These are phyloP conservation scores for Naematelia aurantialba DNA, from an alignment of 768 basidiomycete genomes.

Conservation along the genomic window DNA sequence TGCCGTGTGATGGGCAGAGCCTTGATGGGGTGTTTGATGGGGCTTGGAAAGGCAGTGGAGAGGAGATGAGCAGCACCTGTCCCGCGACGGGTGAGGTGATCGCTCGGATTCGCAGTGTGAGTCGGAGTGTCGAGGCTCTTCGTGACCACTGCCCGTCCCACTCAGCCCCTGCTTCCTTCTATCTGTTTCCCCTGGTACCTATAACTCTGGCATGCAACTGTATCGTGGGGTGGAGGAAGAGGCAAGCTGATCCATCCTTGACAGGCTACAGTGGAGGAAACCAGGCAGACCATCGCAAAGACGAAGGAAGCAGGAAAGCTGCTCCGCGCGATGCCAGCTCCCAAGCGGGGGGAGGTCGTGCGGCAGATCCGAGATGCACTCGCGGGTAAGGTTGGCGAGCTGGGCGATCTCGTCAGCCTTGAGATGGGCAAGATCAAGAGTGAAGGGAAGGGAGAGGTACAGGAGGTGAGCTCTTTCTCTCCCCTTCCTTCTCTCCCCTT, in stretches of 20 bases:
- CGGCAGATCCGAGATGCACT: slow-evolving; percentile 82
- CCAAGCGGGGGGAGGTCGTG: slow-evolving; percentile 79
- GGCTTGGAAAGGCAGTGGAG: slow-evolving; percentile 37
- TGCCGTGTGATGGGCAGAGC: slow-evolving; percentile 24
- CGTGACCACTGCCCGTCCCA: not conserved
- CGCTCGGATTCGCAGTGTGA: slow-evolving; percentile 67
- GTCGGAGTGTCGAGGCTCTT: slow-evolving; percentile 39
- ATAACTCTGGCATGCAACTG: too few relatives aligned
- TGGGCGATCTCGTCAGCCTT: slow-evolving; percentile 46
- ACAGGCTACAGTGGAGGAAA: slow-evolving; percentile 69
- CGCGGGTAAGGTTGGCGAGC: slow-evolving; percentile 61
- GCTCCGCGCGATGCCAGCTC: slow-evolving; percentile 77
- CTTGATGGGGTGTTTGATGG: slow-evolving; percentile 44
- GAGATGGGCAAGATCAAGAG: slow-evolving; percentile 73
- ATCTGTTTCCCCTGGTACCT: too few relatives aligned
- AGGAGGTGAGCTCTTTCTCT: slow-evolving; percentile 65
- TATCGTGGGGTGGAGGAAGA: not conserved
- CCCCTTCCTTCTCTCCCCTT: not conserved
- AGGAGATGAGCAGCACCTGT: slow-evolving; percentile 53
- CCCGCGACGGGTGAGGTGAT: slow-evolving; percentile 84
- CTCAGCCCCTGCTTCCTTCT: not conserved
- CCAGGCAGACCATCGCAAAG: slow-evolving; percentile 64
- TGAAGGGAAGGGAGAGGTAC: slow-evolving; percentile 89
- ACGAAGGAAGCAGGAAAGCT: slow-evolving; percentile 67
- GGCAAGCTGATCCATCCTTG: slow-evolving; percentile 22